A percentile compares a stretch with the other conserved stretches of the same genome.
Conservation (phyloP, 176 grass and related monocot genomes). For the Carex myosuroides region DNA sequence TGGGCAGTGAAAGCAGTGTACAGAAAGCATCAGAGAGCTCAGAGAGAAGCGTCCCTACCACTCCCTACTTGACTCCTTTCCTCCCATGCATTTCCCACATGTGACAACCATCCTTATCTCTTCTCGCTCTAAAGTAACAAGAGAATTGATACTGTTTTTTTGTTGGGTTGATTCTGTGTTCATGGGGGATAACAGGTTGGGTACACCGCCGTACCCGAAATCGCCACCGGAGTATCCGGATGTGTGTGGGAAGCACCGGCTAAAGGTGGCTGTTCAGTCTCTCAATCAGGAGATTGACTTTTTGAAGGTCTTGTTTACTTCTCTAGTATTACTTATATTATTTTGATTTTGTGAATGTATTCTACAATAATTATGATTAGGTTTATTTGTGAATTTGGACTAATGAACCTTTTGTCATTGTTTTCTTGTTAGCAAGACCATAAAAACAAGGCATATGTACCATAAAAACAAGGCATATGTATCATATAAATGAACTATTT, state of each 20-base stretch:
- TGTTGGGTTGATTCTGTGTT: background rate
- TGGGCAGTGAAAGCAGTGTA: background rate
- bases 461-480: background rate
- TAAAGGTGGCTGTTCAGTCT: conserved; percentile 12
- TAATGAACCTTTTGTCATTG: background rate
- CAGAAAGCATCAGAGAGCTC: background rate
- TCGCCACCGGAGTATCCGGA: conserved; percentile 30
- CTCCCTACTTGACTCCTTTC: background rate
- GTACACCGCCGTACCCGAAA: conserved; percentile 16
- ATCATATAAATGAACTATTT: background rate
- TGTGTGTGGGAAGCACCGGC: conserved; percentile 26
- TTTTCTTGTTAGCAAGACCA: background rate
- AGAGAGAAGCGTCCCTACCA: conserved; percentile 1
- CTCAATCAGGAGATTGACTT: conserved; percentile 28
- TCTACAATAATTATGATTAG: background rate
- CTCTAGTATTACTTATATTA: background rate
- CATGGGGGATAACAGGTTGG: background rate
- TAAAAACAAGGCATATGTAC: background rate
- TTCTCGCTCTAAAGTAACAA: background rate
- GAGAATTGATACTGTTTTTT: background rate
- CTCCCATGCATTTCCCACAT: conserved; percentile 12
- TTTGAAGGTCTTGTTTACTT: conserved; percentile 19
- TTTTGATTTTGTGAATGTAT: no score
- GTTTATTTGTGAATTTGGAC: background rate
- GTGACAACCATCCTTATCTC: background rate